Conservation (phyloP, 352 stramenopile species). For the Phytophthora europaea region DNA sequence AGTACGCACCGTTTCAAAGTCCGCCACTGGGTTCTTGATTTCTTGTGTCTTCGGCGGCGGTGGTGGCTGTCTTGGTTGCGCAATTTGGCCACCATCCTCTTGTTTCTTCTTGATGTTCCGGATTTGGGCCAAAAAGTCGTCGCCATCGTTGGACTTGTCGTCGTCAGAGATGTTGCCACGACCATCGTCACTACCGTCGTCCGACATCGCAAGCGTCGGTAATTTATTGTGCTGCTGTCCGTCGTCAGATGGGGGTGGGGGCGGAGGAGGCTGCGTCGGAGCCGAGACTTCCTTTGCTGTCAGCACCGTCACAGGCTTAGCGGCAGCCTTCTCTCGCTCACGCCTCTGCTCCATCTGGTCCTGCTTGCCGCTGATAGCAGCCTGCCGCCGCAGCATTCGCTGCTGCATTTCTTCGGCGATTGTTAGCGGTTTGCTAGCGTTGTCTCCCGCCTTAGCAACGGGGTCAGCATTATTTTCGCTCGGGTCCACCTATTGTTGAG, state of each 20-base stretch:
- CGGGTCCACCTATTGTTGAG: constrained; percentile 39
- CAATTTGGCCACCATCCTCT: constrained; percentile 46
- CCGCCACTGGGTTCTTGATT: constrained; percentile 60
- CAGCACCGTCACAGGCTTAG: constrained; percentile 80
- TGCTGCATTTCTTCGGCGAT: constrained; percentile 89
- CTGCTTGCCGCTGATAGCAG: constrained; percentile 86
- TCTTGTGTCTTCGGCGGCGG: constrained; percentile 62
- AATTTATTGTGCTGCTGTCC: constrained; percentile 59
- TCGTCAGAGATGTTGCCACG: constrained; percentile 49
- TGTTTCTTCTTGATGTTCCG: constrained; percentile 88
- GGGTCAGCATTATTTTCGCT: constrained; percentile 44
- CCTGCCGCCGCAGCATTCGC: constrained; percentile 79
- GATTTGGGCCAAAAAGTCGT: constrained; percentile 86
- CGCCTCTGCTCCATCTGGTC: constrained; percentile 85
- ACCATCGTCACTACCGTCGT: constrained; percentile 74
- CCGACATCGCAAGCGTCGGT: constrained; percentile 84
- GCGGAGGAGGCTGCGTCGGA: constrained; percentile 48
- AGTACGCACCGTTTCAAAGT: constrained; percentile 67
- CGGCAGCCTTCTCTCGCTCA: constrained; percentile 68
- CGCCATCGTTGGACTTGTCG: constrained; percentile 80
- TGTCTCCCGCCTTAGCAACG: constrained; percentile 44
- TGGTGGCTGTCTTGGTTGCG: constrained; percentile 31
- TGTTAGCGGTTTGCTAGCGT: constrained; percentile 62
- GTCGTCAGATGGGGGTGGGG: constrained; percentile 61
- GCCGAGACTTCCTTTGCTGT: constrained; percentile 83